phyloP scores from a whole-genome alignment of 2,329 filamentous ascomycete species.

The Capronia coronata region DNA sequence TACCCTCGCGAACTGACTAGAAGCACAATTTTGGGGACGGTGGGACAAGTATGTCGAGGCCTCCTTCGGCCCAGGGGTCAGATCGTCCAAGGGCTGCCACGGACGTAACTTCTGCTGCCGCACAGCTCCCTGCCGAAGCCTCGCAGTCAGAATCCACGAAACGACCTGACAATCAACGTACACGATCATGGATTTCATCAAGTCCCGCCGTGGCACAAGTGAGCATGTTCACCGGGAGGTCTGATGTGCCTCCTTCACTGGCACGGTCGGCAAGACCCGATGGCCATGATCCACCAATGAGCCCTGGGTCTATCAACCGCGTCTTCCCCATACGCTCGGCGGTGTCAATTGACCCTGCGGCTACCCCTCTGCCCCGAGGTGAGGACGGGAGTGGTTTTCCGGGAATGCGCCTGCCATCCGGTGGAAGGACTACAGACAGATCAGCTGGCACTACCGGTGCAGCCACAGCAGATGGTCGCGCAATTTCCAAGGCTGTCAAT shows the following conservation, averaged over 20 bases:
- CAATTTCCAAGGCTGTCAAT: background rate
- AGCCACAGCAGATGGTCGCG: background rate
- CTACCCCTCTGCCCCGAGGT: slow-evolving; percentile 30
- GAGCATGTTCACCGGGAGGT: slow-evolving; percentile 25
- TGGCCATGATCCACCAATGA: slow-evolving; percentile 19
- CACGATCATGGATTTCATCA: slow-evolving; percentile 15
- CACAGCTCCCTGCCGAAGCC: background rate
- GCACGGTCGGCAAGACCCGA: slow-evolving; percentile 7
- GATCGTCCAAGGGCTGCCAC: background rate
- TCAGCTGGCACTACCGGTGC: background rate
- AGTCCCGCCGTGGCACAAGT: slow-evolving; percentile 13
- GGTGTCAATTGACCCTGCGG: slow-evolving; percentile 59
- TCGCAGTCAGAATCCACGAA: background rate
- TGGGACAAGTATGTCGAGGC: slow-evolving; percentile 13
- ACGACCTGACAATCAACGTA: slow-evolving; percentile 4
- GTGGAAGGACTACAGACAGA: background rate
- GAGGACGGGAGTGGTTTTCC: slow-evolving; percentile 18
- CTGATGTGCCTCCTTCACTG: slow-evolving; percentile 6
- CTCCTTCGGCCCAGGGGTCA: slow-evolving; percentile 6
- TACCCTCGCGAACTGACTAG: background rate
- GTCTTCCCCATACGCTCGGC: slow-evolving; percentile 80
- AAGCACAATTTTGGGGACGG: background rate
- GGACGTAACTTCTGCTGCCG: background rate
- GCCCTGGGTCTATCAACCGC: slow-evolving; percentile 46
- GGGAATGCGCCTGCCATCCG: slow-evolving; percentile 5